Evolutionary conservation across 768 basidiomycete genomes (phyloP).

Genomic region (Macrolepiota fuliginosa): DNA sequence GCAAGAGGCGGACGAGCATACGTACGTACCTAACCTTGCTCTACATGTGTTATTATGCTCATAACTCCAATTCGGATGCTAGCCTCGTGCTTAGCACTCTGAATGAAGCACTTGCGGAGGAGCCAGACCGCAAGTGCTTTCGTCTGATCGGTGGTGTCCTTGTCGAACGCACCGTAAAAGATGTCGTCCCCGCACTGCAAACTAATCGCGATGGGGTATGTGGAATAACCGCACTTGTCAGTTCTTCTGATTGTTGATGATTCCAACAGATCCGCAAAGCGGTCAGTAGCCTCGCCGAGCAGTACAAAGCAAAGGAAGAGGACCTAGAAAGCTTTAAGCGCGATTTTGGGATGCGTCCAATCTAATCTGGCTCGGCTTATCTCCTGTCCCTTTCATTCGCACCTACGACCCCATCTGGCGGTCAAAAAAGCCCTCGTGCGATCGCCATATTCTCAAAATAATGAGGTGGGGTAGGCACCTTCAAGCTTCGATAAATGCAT

Average conservation of each 20-base stretch:
- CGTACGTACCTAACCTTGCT: conserved; percentile 44
- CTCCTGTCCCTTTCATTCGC: neutral
- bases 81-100: conserved; percentile 90
- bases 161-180: conserved; percentile 93
- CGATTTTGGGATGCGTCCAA: conserved; percentile 73
- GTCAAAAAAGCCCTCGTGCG: neutral
- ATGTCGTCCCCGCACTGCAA: conserved; percentile 87
- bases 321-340: conserved; percentile 79
- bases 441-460: neutral
- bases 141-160: conserved; percentile 93
- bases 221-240: conserved; percentile 13
- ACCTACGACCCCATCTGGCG: neutral
- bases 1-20: conserved; percentile 93
- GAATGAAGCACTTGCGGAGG: conserved; percentile 74
- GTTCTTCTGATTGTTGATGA: conserved; percentile 16
- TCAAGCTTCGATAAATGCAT: too few relatives aligned
- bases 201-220: conserved; percentile 87
- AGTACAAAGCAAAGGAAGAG: conserved; percentile 86
- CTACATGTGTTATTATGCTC: neutral
- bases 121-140: conserved; percentile 94
- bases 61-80: conserved; percentile 9
- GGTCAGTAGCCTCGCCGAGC: conserved; percentile 71
- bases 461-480: neutral
- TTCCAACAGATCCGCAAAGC: conserved; percentile 74
- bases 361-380: conserved; percentile 36